Percentiles rank a stretch among this genome's conserved stretches.
Conservation (phyloP, 2,329 filamentous ascomycete species). For the Aspergillus sp. region DNA sequence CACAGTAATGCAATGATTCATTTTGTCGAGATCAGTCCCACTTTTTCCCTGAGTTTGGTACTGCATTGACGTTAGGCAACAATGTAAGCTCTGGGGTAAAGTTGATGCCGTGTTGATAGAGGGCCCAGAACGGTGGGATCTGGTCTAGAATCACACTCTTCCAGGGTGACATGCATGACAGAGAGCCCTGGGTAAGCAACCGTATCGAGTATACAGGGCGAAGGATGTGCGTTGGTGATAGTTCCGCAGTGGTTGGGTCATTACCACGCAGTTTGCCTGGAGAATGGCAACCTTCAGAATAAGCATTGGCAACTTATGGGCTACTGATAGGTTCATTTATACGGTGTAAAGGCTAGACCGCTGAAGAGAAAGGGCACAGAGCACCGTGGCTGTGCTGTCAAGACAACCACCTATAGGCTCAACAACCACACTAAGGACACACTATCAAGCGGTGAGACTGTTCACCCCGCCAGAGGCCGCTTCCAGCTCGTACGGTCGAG, state of each 20-base stretch:
- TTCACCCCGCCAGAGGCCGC: fast-evolving
- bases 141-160: neutral
- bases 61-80: neutral
- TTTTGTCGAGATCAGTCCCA: neutral
- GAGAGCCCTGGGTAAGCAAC: too few relatives aligned
- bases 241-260: too few relatives aligned
- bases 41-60: neutral
- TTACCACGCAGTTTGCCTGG: neutral
- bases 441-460: neutral
- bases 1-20: neutral
- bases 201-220: too few relatives aligned
- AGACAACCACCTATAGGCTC: neutral
- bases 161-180: too few relatives aligned
- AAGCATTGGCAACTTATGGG: too few relatives aligned
- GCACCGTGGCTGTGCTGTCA: too few relatives aligned
- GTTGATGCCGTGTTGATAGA: neutral
- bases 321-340: too few relatives aligned
- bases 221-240: too few relatives aligned
- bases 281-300: too few relatives aligned
- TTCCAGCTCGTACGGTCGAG: neutral
- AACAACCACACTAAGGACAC: neutral
- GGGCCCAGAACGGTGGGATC: too few relatives aligned
- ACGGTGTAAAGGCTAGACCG: too few relatives aligned
- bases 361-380: neutral
- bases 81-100: neutral